These are phyloP conservation scores for Russula earlei DNA, from an alignment of 768 basidiomycete genomes.

Conservation along the genomic window DNA sequence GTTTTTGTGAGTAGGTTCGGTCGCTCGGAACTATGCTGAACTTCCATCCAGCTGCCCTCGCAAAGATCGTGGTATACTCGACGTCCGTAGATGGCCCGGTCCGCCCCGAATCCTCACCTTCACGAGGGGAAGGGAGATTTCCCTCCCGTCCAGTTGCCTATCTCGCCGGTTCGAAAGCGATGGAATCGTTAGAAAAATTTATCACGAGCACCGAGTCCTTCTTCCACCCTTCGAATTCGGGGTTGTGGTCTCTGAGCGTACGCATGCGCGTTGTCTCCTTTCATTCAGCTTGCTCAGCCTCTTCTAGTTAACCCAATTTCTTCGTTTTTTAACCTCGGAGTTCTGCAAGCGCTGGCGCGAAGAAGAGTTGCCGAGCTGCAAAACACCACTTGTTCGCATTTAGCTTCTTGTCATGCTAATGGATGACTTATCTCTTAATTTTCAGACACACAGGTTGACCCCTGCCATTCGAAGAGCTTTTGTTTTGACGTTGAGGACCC, in stretches of 20 bases:
- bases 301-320: constrained; percentile 51
- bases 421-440: not conserved
- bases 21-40: not conserved
- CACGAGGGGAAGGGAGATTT: constrained; percentile 22
- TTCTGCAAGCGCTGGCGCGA: constrained; percentile 74
- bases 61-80: constrained; percentile 81
- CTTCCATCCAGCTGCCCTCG: constrained; percentile 39
- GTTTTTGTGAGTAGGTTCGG: constrained; percentile 39
- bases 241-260: constrained; percentile 66
- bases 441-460: constrained; percentile 67
- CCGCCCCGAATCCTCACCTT: constrained; percentile 35
- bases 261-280: constrained; percentile 19
- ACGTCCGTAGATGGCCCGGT: constrained; percentile 73
- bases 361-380: constrained; percentile 68
- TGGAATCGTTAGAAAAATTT: constrained; percentile 79
- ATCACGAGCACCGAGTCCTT: constrained; percentile 89
- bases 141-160: constrained; percentile 39
- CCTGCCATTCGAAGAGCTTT: constrained; percentile 72
- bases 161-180: constrained; percentile 75
- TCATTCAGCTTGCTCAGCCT: constrained; percentile 9
- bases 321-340: constrained; percentile 64
- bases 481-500: constrained; percentile 72
- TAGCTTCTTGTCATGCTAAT: not conserved
- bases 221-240: constrained; percentile 93
- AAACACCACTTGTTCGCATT: constrained; percentile 58